A percentile compares a stretch with the other conserved stretches of the same genome.
phyloP scores from a whole-genome alignment of 805 yeast genomes.

The Sugiyamaella floridensis region DNA sequence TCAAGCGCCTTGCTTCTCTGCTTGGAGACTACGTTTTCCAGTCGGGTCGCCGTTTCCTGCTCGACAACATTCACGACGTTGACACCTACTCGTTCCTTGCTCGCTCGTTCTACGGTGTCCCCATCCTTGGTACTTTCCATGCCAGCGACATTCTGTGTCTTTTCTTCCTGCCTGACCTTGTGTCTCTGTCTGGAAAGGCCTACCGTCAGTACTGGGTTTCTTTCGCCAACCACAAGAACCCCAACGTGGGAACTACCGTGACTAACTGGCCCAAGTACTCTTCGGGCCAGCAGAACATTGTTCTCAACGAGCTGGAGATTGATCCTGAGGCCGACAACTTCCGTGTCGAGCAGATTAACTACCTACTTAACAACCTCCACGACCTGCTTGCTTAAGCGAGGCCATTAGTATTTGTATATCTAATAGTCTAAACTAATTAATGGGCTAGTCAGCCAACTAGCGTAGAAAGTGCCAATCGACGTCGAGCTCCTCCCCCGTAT shows the following conservation, averaged over 20 bases:
- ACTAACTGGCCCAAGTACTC: slow-evolving; percentile 11
- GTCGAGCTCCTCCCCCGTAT: too few relatives aligned
- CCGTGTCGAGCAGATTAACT: not conserved
- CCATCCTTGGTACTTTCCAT: slow-evolving; percentile 14
- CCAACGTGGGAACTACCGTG: slow-evolving; percentile 6
- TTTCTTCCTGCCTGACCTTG: slow-evolving; percentile 1
- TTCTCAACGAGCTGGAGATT: not conserved
- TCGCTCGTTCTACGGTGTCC: slow-evolving; percentile 1
- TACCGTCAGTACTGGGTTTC: slow-evolving; percentile 14
- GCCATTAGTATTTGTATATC: not conserved
- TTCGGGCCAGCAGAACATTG: not conserved
- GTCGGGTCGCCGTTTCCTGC: slow-evolving; percentile 12
- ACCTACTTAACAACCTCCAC: not conserved
- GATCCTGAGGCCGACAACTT: not conserved
- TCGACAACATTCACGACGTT: slow-evolving; percentile 9
- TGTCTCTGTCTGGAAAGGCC: slow-evolving; percentile 1
- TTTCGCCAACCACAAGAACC: slow-evolving; percentile 13
- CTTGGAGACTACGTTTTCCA: slow-evolving; percentile 14
- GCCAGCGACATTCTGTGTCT: slow-evolving; percentile 6
- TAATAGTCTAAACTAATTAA: too few relatives aligned
- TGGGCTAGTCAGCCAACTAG: not conserved
- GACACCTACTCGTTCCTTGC: slow-evolving; percentile 7
- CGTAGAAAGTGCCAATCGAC: too few relatives aligned
- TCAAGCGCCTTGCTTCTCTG: slow-evolving; percentile 16
- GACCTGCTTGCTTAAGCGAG: not conserved